These are phyloP conservation scores for Corymbia calophylla DNA, from an alignment of 441 rosid genomes.

Conservation along the genomic window DNA sequence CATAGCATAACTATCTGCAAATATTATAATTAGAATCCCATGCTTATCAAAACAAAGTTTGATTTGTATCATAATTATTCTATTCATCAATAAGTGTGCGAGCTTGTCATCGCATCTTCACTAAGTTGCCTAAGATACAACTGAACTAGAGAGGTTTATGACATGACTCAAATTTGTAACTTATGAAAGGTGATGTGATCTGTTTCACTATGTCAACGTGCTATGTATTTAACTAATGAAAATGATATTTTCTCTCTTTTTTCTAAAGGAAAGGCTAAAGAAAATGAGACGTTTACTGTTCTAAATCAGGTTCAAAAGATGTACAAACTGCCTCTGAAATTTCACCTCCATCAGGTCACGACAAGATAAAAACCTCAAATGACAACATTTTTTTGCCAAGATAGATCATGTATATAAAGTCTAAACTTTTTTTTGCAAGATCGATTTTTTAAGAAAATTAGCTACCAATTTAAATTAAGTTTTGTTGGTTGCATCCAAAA, in stretches of 20 bases:
- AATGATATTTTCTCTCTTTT: neutral
- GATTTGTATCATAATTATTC: neutral
- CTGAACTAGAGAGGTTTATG: neutral
- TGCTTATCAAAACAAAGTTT: fast-evolving
- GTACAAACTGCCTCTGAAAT: neutral
- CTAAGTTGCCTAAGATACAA: neutral
- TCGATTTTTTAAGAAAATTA: neutral
- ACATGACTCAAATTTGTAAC: neutral
- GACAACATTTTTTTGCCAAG: neutral
- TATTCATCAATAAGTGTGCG: no score
- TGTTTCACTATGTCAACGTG: fast-evolving
- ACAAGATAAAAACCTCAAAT: neutral
- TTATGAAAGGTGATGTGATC: neutral
- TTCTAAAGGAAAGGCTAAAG: no score
- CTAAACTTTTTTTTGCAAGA: neutral
- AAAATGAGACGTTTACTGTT: no score
- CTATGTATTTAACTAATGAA: neutral
- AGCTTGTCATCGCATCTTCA: fast-evolving
- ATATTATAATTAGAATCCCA: neutral
- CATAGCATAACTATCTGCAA: fast-evolving
- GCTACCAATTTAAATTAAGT: neutral
- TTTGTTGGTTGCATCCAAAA: neutral
- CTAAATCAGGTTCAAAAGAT: neutral
- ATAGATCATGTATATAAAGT: neutral
- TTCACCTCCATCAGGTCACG: neutral